Base-by-base conservation (phyloP, 1,284 basidiomycete species). In the Leccinum subfulvum region DNA sequence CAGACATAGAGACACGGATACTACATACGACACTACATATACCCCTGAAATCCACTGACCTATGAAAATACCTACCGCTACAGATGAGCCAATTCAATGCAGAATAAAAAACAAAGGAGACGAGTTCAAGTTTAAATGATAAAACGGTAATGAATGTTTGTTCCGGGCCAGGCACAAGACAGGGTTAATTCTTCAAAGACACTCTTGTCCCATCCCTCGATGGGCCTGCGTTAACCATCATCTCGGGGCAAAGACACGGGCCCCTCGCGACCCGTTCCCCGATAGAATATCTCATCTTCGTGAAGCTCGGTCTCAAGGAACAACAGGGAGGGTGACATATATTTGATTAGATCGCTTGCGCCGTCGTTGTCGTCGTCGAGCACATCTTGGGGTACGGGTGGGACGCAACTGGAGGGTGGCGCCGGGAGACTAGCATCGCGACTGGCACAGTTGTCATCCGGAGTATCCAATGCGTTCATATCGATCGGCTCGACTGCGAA, bases 211-310 rank as follows among this genome's bases (percentile, higher is more conserved):
- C 65, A 66, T 21, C 57, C 62, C 23, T 66, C 62, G 23, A 63
- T 18, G 4, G 23, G 23, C 58, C 53, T 1, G 58, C 52, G 3
- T 58, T 49, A 23, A 57, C 16, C 66, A 68, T 67, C 66, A 60
- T 63, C 14, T 67, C 67, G 0, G 65, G 61, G 13, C 54, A 68
- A 3, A 68, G 47, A 55, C 64, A 68, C 23, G 23, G 23, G 23
- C 9, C 54, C 62, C 21, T 68, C 65, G 10, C 23, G 62, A 13
- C 60, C 62, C 0, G 62, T 57, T 11, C 18, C 35, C 4, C 51
- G 33, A 51, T 52, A 47, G 39, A 59, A 51, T 4, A 59, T 53
- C 0, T 59, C 65, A 4, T 47, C 55, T 37, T 56, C 57, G 18
- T 67, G 6, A 9, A 66, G 6, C 21, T 21, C 47, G 1, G 11